phyloP scores from a whole-genome alignment of 176 grass and related monocot species.

The Sorghum bicolor region DNA sequence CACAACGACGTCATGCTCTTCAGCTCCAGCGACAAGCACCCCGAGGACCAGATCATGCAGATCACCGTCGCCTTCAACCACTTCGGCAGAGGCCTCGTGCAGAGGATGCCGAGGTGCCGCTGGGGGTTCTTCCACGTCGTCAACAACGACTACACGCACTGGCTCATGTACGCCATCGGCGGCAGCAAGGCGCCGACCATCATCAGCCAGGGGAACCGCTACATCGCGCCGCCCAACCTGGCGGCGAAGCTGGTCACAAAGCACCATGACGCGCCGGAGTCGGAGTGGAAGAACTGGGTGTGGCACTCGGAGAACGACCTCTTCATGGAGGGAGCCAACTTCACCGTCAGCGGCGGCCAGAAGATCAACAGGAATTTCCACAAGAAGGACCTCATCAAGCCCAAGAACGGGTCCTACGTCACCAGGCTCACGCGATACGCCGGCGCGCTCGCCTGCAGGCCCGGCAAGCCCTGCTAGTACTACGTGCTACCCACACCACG shows the following conservation, averaged over 20 bases:
- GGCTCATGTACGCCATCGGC: conserved; percentile 88
- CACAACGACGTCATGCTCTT: conserved; percentile 92
- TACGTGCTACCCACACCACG: no score
- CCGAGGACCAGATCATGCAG: conserved; percentile 65
- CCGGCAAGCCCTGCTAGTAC: conserved; percentile 57
- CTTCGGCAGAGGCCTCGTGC: conserved; percentile 75
- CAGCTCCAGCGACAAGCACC: conserved; percentile 49
- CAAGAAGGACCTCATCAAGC: conserved; percentile 53
- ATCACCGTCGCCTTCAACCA: conserved; percentile 89
- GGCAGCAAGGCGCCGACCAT: conserved; percentile 81
- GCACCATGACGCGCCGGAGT: conserved; percentile 40
- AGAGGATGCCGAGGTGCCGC: conserved; percentile 85
- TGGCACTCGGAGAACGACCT: conserved; percentile 75
- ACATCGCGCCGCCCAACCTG: conserved; percentile 64
- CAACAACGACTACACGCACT: conserved; percentile 94
- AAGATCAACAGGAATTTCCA: conserved; percentile 13
- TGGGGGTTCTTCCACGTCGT: conserved; percentile 95
- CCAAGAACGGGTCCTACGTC: conserved; percentile 57
- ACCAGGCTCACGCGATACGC: conserved; percentile 67
- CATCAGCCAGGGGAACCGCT: conserved; percentile 87
- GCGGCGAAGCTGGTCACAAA: conserved; percentile 73
- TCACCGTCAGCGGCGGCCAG: conserved; percentile 43
- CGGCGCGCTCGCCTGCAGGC: conserved; percentile 44
- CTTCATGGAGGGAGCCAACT: conserved; percentile 63
- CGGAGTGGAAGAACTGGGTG: conserved; percentile 71